These are phyloP conservation scores for Hylodesmum podocarpum DNA, from an alignment of 306 rosid genomes.

Conservation along the genomic window DNA sequence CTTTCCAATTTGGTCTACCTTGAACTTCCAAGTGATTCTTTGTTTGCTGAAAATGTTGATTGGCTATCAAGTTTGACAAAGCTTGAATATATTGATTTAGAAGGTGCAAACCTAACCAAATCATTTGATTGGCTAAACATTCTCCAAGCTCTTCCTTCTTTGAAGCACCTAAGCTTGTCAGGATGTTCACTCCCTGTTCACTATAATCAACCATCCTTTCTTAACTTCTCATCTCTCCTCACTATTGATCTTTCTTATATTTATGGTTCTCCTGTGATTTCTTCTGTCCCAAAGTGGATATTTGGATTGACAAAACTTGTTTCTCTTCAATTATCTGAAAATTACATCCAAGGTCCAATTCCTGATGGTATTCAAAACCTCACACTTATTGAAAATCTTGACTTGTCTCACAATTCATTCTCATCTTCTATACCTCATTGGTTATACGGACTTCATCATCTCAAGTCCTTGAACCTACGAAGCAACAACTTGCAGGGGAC, in stretches of 20 bases:
- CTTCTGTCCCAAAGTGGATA: not conserved
- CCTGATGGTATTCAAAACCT: constrained; percentile 11
- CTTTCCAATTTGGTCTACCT: not conserved
- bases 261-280: not conserved
- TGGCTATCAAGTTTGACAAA: not conserved
- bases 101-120: not conserved
- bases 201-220: not conserved
- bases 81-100: constrained; percentile 21
- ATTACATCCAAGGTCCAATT: not conserved
- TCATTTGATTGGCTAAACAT: not conserved
- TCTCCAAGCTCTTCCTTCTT: constrained; percentile 13
- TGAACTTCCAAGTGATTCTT: not conserved
- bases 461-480: not conserved
- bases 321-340: not conserved
- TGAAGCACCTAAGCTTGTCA: not conserved
- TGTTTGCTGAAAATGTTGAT: not conserved
- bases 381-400: constrained; percentile 34
- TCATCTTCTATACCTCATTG: constrained; percentile 18
- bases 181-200: accelerated
- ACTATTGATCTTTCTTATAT: not conserved
- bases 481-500: not conserved
- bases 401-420: not conserved
- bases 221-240: constrained; percentile 11
- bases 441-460: not conserved
- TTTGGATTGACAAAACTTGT: not conserved